These are phyloP conservation scores for Neofusicoccum laricinum DNA, from an alignment of 2,329 filamentous ascomycete genomes.

Conservation along the genomic window DNA sequence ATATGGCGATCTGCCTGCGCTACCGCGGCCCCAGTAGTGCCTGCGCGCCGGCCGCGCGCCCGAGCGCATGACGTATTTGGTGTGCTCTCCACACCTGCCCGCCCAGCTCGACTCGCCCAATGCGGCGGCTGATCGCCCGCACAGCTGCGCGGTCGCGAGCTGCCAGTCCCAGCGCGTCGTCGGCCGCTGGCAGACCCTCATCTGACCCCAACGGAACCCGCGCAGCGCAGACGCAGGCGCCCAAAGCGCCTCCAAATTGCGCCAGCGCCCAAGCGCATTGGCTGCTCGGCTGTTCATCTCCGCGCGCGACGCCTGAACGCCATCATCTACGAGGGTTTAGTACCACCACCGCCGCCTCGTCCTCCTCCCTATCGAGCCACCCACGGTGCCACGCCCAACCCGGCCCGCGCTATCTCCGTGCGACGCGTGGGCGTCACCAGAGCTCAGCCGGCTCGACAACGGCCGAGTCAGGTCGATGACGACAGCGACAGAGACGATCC, in stretches of 20 bases:
- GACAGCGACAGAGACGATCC: neutral
- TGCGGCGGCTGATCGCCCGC: slow-evolving; percentile 8
- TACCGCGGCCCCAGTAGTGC: neutral
- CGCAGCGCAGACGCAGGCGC: too few species aligned
- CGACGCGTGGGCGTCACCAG: neutral
- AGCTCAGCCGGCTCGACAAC: neutral
- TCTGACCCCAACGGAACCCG: neutral
- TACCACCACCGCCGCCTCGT: slow-evolving; percentile 1
- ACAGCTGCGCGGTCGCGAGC: neutral
- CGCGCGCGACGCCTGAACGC: slow-evolving; percentile 8
- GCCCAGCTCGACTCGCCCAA: slow-evolving; percentile 2
- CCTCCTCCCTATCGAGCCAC: neutral
- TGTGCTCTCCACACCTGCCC: slow-evolving; percentile 5
- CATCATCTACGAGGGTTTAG: neutral
- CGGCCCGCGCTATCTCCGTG: neutral
- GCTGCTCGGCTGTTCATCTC: slow-evolving; percentile 10
- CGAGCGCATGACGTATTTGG: too few species aligned
- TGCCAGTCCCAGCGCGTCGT: neutral
- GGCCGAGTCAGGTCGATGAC: neutral
- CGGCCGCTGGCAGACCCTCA: neutral
- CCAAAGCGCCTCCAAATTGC: neutral
- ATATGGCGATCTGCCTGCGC: slow-evolving; percentile 14
- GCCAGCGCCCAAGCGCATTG: slow-evolving; percentile 8
- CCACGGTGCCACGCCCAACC: slow-evolving; percentile 6
- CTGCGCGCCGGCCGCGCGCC: neutral